phyloP scores from a whole-genome alignment of 169 alveolate genomes.

The Plasmodium fragile region DNA sequence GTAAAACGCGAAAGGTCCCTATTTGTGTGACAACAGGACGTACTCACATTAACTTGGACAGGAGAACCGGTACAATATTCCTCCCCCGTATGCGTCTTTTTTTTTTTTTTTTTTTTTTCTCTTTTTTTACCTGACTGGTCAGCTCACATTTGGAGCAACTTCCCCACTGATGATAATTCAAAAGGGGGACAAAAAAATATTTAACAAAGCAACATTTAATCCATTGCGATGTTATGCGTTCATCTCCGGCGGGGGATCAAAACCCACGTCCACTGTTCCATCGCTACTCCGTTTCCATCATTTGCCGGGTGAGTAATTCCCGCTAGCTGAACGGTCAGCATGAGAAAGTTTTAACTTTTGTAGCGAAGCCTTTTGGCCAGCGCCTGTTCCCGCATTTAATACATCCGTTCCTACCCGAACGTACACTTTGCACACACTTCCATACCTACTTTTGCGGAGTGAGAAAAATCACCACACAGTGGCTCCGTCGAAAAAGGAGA shows the following conservation, averaged over 20 bases:
- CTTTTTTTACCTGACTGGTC: not conserved
- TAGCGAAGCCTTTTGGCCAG: not conserved
- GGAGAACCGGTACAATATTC: not conserved
- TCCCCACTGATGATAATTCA: not conserved
- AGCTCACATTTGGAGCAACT: not conserved
- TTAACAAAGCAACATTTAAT: no score
- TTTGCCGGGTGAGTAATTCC: not conserved
- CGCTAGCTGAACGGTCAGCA: not conserved
- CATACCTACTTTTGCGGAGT: not conserved
- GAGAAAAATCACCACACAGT: not conserved
- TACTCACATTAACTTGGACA: not conserved
- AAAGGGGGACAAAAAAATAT: not conserved
- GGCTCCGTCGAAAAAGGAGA: not conserved
- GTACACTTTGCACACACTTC: not conserved
- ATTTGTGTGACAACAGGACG: not conserved
- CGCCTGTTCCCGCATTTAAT: not conserved
- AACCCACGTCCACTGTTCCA: not conserved
- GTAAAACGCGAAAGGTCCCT: not conserved
- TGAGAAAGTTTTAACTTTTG: not conserved
- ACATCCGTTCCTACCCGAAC: not conserved
- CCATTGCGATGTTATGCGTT: not conserved
- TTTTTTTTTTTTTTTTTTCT: conserved; percentile 2
- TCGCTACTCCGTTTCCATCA: not conserved
- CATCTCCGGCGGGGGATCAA: not conserved
- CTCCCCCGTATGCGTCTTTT: not conserved